A percentile compares a stretch with the other conserved stretches of the same genome.
These are phyloP conservation scores for Macrophomina tecta DNA, from an alignment of 2,329 filamentous ascomycete species.

Conservation along the genomic window DNA sequence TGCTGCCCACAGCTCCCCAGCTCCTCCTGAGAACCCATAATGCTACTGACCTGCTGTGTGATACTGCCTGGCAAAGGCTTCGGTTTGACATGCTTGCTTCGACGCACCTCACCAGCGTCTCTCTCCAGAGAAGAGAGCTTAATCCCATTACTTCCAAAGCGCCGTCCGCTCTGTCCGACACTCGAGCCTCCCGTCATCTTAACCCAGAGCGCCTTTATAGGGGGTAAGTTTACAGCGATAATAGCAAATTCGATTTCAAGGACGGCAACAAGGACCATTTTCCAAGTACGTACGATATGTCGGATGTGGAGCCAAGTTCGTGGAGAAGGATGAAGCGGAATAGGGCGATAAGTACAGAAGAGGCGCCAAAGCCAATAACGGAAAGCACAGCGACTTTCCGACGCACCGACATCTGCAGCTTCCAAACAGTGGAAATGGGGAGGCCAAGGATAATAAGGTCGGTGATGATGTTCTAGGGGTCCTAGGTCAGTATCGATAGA, in stretches of 20 bases:
- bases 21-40: too few relatives aligned
- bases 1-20: too few relatives aligned
- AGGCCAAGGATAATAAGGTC: background rate
- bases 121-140: too few relatives aligned
- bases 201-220: slow-evolving; percentile 39
- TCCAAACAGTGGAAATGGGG: background rate
- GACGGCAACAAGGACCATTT: slow-evolving; percentile 41
- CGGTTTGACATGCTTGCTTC: too few relatives aligned
- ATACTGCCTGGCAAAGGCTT: too few relatives aligned
- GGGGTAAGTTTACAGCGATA: slow-evolving; percentile 42
- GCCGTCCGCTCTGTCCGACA: too few relatives aligned
- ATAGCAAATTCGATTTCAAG: slow-evolving; percentile 43
- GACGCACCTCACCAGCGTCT: too few relatives aligned
- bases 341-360: slow-evolving; percentile 35
- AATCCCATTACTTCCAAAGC: too few relatives aligned
- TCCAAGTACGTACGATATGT: slow-evolving; percentile 40
- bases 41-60: too few relatives aligned
- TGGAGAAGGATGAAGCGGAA: slow-evolving; percentile 35
- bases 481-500: background rate
- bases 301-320: slow-evolving; percentile 35
- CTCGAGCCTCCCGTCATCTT: background rate
- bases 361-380: slow-evolving; percentile 35
- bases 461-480: slow-evolving; percentile 31
- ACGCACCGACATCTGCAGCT: background rate
- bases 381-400: background rate